Evolutionary conservation across 805 yeast species (phyloP).

Genomic region (Blastobotrys mokoenaii): DNA sequence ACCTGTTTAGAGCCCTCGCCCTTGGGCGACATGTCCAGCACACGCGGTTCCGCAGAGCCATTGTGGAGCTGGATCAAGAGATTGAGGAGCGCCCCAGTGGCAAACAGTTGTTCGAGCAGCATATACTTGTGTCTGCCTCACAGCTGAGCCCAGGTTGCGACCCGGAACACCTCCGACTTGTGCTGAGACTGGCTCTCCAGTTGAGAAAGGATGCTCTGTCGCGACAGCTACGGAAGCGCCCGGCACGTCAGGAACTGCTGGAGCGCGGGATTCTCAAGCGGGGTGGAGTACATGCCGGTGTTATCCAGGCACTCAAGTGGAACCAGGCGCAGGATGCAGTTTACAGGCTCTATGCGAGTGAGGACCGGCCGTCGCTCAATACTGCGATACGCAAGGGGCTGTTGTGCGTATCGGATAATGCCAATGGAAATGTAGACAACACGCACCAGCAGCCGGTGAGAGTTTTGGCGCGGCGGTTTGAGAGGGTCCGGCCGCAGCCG

Average conservation of each 20-base stretch:
- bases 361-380: slow-evolving; percentile 14
- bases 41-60: slow-evolving; percentile 15
- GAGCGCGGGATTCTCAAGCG: slow-evolving; percentile 19
- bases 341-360: slow-evolving; percentile 12
- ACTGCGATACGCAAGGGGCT: slow-evolving; percentile 14
- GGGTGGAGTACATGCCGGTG: slow-evolving; percentile 16
- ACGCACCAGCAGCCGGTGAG: slow-evolving; percentile 13
- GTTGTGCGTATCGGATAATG: no score
- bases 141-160: slow-evolving; percentile 17
- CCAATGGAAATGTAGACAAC: not conserved
- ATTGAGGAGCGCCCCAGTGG: slow-evolving; percentile 17
- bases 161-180: slow-evolving; percentile 12
- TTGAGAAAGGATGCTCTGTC: slow-evolving; percentile 17
- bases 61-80: slow-evolving; percentile 14
- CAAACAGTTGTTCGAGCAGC: slow-evolving; percentile 18
- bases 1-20: slow-evolving; percentile 16
- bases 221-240: slow-evolving; percentile 19
- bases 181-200: slow-evolving; percentile 13
- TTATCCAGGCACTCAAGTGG: slow-evolving; percentile 16
- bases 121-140: slow-evolving; percentile 16
- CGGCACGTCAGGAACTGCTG: slow-evolving; percentile 19
- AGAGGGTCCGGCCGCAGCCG: not conserved
- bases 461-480: slow-evolving; percentile 14
- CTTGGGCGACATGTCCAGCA: slow-evolving; percentile 17
- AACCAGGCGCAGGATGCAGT: slow-evolving; percentile 19